Base-by-base conservation (phyloP, 495 filamentous ascomycete genomes). In the Aspergillus heteromorphus region DNA sequence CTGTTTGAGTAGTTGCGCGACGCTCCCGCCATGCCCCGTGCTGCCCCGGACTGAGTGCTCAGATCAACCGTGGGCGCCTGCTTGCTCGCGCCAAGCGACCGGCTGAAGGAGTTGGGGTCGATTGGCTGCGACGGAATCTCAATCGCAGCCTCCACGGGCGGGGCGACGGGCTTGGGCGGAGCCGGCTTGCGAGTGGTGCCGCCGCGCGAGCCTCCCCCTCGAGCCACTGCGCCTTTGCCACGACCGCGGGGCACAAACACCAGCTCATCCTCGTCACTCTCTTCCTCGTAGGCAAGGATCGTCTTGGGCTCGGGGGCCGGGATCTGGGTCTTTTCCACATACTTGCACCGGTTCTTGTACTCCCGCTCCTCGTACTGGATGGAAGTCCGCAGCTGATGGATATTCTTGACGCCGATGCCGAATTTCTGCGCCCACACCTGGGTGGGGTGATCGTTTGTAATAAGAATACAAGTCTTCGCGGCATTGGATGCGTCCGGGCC, bases 291-390 rank as follows among this genome's bases (percentile, higher is more conserved):
- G 14, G 71, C 68, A 21, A 76, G 63, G 10, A 77, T 55, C 0
- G 73, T 67, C 57, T 72, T 74, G 9, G 73, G 70, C 53, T 77
- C 72, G 27, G 66, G 52, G 16, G 55, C 56, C 62, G 66, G 52
- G 16, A 56, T 56, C 62, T 76, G 71, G 4, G 64, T 71, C 51
- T 73, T 74, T 49, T 79, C 75, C 11, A 72, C 73, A 55, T 83
- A 69, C 51, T 74, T 72, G 60, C 75, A 69, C 19, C 77, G 74
- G 60, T 82, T 82, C 55, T 79, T 79, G 65, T 73, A 79, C 58
- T 83, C 81, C 48, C 79, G 71, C 47, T 85, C 81, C 55, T 85
- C 80, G 48, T 80, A 78, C 29, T 73, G 75, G 45, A 85, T 79
- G 19, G 77, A 77, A 23, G 80, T 81, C 23, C 80, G 79, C 42